These are phyloP conservation scores for Populus hybrid DNA, from an alignment of 441 rosid species.

Conservation along the genomic window DNA sequence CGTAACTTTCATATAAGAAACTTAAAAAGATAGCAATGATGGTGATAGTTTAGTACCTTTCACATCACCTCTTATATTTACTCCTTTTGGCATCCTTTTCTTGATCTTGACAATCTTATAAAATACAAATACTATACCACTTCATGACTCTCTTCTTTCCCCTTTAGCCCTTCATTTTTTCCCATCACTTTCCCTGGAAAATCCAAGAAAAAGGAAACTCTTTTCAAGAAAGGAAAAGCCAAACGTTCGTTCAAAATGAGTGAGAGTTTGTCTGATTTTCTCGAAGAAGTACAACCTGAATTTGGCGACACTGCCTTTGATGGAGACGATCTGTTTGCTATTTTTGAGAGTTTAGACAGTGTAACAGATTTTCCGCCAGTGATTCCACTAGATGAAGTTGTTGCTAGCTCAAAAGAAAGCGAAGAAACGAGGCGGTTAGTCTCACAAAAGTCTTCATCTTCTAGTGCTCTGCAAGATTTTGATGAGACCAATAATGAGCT, in stretches of 20 bases:
- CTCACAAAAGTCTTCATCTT: constrained; percentile 35
- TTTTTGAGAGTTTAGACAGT: constrained; percentile 70
- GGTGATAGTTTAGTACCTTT: constrained; percentile 65
- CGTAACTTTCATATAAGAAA: constrained; percentile 15
- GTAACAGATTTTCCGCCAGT: constrained; percentile 52
- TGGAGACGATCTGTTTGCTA: constrained; percentile 70
- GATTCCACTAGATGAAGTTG: constrained; percentile 25
- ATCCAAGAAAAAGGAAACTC: constrained; percentile 10
- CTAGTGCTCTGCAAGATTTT: constrained; percentile 22
- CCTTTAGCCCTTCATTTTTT: background rate
- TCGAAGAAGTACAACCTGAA: constrained; percentile 45
- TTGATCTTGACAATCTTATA: constrained; percentile 22
- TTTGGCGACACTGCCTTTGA: constrained; percentile 52
- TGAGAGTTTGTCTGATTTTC: constrained; percentile 44
- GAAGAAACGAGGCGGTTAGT: constrained; percentile 26
- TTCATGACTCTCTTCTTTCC: constrained; percentile 16
- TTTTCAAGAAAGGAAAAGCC: background rate
- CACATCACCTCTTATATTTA: constrained; percentile 29
- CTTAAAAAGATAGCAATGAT: constrained; percentile 38
- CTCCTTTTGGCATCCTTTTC: constrained; percentile 30
- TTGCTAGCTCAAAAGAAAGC: constrained; percentile 17
- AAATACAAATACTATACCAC: background rate
- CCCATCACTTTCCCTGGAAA: constrained; percentile 21
- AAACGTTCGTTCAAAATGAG: constrained; percentile 29
- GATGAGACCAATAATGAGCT: constrained; percentile 31